These are phyloP conservation scores for Leptographium flavum DNA, from an alignment of 2,329 filamentous ascomycete genomes.

Conservation along the genomic window DNA sequence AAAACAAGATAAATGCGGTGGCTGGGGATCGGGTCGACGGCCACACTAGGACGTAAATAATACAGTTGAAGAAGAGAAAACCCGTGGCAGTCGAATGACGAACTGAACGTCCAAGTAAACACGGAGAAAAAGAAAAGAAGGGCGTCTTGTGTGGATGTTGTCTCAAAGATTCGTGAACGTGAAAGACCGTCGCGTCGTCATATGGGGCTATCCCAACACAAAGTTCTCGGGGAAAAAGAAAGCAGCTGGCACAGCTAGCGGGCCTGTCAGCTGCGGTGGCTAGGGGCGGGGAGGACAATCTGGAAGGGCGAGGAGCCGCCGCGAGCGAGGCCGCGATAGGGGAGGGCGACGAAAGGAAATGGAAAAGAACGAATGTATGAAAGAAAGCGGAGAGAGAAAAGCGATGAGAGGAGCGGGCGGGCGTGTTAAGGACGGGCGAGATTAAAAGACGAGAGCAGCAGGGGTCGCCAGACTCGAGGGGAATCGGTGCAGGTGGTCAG, in stretches of 20 bases:
- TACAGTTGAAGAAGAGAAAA: background rate
- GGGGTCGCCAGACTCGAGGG: background rate
- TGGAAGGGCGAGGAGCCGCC: background rate
- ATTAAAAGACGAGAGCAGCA: background rate
- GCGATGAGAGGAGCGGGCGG: background rate
- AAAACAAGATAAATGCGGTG: conserved; percentile 10
- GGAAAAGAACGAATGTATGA: background rate
- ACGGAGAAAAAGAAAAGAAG: background rate
- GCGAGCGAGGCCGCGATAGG: background rate
- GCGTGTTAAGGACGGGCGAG: background rate
- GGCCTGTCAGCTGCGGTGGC: background rate
- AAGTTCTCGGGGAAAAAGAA: background rate
- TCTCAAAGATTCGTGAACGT: background rate
- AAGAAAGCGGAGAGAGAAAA: background rate
- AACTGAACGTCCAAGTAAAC: background rate
- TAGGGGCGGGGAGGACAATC: background rate
- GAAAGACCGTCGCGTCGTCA: background rate
- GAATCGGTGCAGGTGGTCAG: background rate
- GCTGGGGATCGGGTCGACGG: conserved; percentile 7
- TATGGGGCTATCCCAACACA: conserved; percentile 1
- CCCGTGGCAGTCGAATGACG: background rate
- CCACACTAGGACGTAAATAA: conserved; percentile 1
- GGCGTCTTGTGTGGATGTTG: background rate
- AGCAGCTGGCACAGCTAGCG: background rate
- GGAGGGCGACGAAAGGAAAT: background rate